Percentiles rank a stretch among this genome's conserved stretches.
Evolutionary conservation across 495 filamentous ascomycete species (phyloP).

Genomic region (Neurospora hispaniola): DNA sequence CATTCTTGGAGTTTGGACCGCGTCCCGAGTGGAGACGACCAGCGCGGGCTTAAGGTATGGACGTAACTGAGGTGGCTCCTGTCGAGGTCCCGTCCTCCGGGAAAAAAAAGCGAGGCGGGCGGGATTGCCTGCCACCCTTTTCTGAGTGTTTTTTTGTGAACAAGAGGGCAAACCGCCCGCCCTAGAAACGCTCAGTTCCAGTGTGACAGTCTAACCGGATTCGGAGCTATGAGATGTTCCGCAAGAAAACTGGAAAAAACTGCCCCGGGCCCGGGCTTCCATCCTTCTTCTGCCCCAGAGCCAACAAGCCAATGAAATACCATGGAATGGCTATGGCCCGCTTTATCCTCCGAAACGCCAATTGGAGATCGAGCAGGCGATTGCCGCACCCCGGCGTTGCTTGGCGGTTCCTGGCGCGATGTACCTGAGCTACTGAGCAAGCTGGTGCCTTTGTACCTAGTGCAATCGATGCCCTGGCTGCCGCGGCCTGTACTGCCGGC

Average conservation of each 20-base stretch:
- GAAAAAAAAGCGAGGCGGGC: slow-evolving; percentile 1
- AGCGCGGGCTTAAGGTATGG: background rate
- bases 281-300: background rate
- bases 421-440: background rate
- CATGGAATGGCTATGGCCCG: background rate
- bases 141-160: background rate
- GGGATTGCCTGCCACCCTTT: background rate
- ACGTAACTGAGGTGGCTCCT: background rate
- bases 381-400: background rate
- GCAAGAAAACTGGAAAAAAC: background rate
- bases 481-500: background rate
- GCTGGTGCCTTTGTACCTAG: background rate
- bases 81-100: background rate
- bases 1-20: background rate
- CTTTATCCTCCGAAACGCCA: background rate
- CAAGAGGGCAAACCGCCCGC: slow-evolving; percentile 10
- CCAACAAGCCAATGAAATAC: slow-evolving; percentile 13
- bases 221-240: slow-evolving; percentile 14
- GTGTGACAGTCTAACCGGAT: slow-evolving; percentile 18
- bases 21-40: slow-evolving; percentile 9
- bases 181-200: background rate
- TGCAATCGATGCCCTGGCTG: background rate
- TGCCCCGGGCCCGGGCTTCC: background rate
- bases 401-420: background rate
- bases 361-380: background rate